Base-by-base conservation (phyloP, 2,329 filamentous ascomycete genomes). In the Daldinia sp. region DNA sequence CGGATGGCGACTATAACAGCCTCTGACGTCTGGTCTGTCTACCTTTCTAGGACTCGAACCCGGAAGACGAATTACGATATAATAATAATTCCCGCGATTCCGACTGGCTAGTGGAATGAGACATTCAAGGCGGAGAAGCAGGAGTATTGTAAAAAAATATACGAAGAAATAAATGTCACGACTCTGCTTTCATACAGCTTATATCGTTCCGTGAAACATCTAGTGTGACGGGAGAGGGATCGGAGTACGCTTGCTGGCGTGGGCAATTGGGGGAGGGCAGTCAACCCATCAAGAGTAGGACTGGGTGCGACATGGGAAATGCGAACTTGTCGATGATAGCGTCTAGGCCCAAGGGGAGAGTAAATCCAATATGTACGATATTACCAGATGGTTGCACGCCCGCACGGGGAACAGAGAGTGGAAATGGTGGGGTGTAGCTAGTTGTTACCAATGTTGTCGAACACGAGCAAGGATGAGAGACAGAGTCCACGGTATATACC, bases 171-270 rank as follows among this genome's bases (percentile, higher is more conserved):
- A 52, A 64, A 67, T 61, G 63, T 61, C 59, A 66, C 59, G 50
- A 60, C 54, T 54, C n/a, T 66, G 61, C 52, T 56, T 59, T 63
- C 65, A 68, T 70, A 66, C 68, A 68, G 56, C 58, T 64, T 66
- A 68, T 68, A 66, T 63, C 58, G 50, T 35, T 50, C 65, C 48
- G 65, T 68, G 69, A 68, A 71, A 71, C 69, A 67, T 37, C 30
- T 37, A 41, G 67, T 66, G 63, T 56, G 63, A 70, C 66, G 11
- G 54, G 43, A 49, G 27, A 56, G 51, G 51, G 13, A 61, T 54
- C 53, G 51, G 58, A 48, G 37, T 55, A 51, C 56, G 57, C 56
- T 66, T 58, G 54, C 58, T 58, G 66, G 53, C 43, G 52, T 57
- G 66, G 58, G 41, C 49, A 65, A 63, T 65, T 63, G 61, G 55